Evolutionary conservation across 305 asterid species (phyloP), one percentile per base, ranked within the genome.

Genomic region (Ilex paraguariensis): DNA sequence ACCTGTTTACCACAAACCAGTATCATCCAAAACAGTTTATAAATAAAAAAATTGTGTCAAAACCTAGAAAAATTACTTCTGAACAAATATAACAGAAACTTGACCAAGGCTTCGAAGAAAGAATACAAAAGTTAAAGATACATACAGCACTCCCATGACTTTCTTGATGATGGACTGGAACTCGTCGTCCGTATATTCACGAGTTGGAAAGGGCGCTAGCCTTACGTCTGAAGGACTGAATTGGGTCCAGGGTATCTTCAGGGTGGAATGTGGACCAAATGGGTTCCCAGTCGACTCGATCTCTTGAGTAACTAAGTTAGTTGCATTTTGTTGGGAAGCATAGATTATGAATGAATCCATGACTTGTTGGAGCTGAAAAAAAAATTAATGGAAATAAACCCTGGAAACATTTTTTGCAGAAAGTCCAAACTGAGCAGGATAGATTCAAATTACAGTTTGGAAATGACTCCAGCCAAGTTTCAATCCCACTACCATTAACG

Each of bases 111-210:
- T 28, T 63, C 13, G 17, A 46, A 63, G 63, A 56, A 57, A 69
- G 68, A 54, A 51, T 50, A 31, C 60, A 52, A 59, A 44, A 44
- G 58, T 72, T 70, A 70, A 54, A 79, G 49, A 57, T 70, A 86
- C 99, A 60, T 90, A 93, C 99, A 93, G 75, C 63, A 93, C 92
- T 71, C 97, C 99, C 99, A 93, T 93, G 68, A 93, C 99, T 70
- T 73, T 83, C 87, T 90, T 93, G 79, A 90, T 81, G 73, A 93
- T 93, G 63, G 96, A 86, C 84, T 93, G 97, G 83, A 93, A 93
- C 83, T 93, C 97, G 42, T 93, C 95, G 66, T 93, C 99, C 60
- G 95, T 87, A 85, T 93, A 93, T 80, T 87, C 90, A 69, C 86
- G 87, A 71, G 99, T 93, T 69, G 99, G 99, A 79, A 93, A 93